Base-by-base conservation (phyloP, 1,284 basidiomycete genomes). In the Cryptococcus wingfieldii region DNA sequence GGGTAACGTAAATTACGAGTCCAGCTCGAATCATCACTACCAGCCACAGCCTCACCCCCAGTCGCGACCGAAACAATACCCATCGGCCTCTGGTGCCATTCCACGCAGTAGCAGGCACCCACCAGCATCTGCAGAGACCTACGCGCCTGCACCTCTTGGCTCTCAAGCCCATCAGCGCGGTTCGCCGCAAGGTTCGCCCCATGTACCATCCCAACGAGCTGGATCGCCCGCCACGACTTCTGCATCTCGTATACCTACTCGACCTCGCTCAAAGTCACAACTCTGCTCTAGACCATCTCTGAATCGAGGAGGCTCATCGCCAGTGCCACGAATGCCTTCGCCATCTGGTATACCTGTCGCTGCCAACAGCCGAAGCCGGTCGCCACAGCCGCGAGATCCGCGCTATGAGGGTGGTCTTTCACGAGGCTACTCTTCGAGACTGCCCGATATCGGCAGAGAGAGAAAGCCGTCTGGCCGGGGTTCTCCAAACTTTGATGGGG, bases 201-300 rank as follows among this genome's bases (percentile, higher is more conserved):
- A 3, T 25, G 3, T 46, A 25, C 19, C 44, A 6, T 27, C 44
- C 9, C 25, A 16, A 23, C 19, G 16, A 23, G 16, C 18, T 27
- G 23, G 27, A 23, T 23, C 44, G 7, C 9, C 19, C 19, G 23
- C 25, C 44, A 25, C 44, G 25, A 19, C 27, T 16, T 25, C 44
- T 25, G 28, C 39, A 38, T 60, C 53, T 1, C 47, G 38, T 14
- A 59, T 51, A 44, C 61, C 51, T 18, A 58, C 41, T 41, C 61
- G 47, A 5, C 58, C 45, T 28, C 55, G 44, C n/a, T 60, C 53
- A 7, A 54, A 49, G 34, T 61, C 55, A 7, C 50, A 55, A 23
- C 14, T 23, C 14, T 27, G 6, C 14, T 28, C 47, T 14, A 14
- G 37, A 12, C 34, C 46, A 18, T 47, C 31, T 12, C 14, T 49